Base-by-base conservation (phyloP, 2,329 filamentous ascomycete species). In the Colletotrichum trifolii region DNA sequence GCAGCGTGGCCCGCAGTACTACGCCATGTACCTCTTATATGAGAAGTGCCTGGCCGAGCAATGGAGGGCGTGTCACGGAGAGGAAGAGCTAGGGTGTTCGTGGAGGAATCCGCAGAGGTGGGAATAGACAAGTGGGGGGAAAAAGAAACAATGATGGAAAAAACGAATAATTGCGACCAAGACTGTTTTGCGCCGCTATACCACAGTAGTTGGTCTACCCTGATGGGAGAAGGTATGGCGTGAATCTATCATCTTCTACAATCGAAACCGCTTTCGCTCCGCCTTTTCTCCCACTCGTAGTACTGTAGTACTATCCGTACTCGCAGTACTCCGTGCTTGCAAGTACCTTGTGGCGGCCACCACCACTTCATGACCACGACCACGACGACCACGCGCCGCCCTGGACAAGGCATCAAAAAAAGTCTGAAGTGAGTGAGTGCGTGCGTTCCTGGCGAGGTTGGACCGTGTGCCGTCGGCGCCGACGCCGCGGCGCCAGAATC, bases 221-320 rank as follows among this genome's bases (percentile, higher is more conserved):
- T 25, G 25, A 5, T 25, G 25, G 25, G 25, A 43, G 50, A 38
- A 33, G 35, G 35, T 12, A 17, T 56, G 62, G 62, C 25, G 62
- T 61, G 57, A 33, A 8, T 6, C 5, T 50, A 55, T 34, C 46
- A 52, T 11, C 25, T 4, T 5, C 25, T 5, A 25, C 25, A 25
- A 25, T 25, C 25, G 25, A 25, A 25, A 25, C 25, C 25, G 25
- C 25, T 25, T 25, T 25, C 13, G 12, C 46, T 38, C 47, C 50
- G 52, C 62, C 62, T 50, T 65, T 61, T 61, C 57, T 61, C 35
- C 58, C 62, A 61, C 17, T 17, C 17, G 17, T 17, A 17, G 17
- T 17, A 3, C 17, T 17, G 17, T 17, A 17, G 17, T 17, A 17
- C 50, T 15, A 25, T 25, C 25, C 25, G 25, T 25, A 25, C 25